These are phyloP conservation scores for Chlorella ohadii DNA, from an alignment of 139 green algal genomes.

Conservation along the genomic window DNA sequence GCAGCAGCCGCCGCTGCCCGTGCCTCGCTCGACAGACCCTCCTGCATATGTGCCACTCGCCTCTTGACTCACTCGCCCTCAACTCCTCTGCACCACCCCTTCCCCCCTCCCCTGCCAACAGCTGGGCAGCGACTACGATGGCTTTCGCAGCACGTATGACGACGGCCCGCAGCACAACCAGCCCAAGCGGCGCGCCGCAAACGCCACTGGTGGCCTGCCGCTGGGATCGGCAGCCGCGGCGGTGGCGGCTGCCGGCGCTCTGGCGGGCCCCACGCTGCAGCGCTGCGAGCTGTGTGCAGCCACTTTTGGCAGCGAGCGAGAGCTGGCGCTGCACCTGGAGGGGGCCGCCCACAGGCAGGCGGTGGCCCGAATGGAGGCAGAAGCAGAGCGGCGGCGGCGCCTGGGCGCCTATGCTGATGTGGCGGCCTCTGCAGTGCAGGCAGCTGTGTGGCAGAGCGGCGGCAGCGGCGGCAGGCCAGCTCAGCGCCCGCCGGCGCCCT, in stretches of 20 bases:
- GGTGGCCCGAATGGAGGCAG: neutral
- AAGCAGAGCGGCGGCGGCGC: conserved; percentile 14
- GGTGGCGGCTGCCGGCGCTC: conserved; percentile 11
- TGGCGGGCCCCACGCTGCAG: neutral
- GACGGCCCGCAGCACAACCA: neutral
- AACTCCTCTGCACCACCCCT: neutral
- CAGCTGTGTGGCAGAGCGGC: conserved; percentile 9
- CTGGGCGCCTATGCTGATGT: conserved; percentile 12
- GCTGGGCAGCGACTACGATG: neutral
- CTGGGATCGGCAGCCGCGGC: conserved; percentile 19
- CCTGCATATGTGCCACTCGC: neutral
- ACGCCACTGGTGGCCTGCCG: conserved; percentile 17
- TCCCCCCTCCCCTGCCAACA: neutral
- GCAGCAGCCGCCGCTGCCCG: neutral
- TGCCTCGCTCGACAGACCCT: neutral
- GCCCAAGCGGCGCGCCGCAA: neutral
- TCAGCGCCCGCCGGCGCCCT: neutral
- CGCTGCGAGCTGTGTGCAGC: conserved; percentile 29
- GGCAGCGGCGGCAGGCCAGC: neutral
- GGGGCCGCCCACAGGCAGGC: conserved; percentile 28
- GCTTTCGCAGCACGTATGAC: neutral
- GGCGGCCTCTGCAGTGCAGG: neutral
- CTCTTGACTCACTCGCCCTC: neutral
- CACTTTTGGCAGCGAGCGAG: neutral
- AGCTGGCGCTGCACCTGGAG: conserved; percentile 27